A percentile compares a stretch with the other conserved stretches of the same genome.
phyloP scores from a whole-genome alignment of 306 rosid species.

The Ormosia emarginata region DNA sequence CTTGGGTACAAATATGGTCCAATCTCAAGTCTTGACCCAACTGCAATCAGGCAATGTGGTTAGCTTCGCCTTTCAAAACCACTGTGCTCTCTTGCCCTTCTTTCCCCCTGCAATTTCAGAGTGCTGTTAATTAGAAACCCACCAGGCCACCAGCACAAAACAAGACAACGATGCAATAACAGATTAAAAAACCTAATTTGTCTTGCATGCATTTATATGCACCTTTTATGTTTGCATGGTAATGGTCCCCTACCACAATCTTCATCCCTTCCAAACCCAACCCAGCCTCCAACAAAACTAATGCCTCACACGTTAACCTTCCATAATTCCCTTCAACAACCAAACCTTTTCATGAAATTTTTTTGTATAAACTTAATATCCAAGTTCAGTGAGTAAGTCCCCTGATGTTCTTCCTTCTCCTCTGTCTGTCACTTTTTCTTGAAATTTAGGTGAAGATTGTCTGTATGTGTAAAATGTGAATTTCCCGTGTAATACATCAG shows the following conservation, averaged over 20 bases:
- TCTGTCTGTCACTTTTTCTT: constrained; percentile 1
- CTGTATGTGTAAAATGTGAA: constrained; percentile 15
- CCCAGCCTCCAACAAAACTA: constrained; percentile 10
- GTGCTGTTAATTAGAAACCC: constrained; percentile 28
- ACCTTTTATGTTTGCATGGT: constrained; percentile 33
- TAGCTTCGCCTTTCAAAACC: constrained; percentile 3
- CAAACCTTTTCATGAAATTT: background rate
- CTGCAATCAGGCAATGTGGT: background rate
- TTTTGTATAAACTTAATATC: too few relatives aligned
- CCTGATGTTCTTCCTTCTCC: background rate
- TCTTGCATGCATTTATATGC: constrained; percentile 50
- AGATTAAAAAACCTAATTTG: constrained; percentile 38
- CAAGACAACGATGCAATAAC: constrained; percentile 24
- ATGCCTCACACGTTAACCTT: constrained; percentile 16
- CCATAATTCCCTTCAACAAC: constrained; percentile 34
- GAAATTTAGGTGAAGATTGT: background rate
- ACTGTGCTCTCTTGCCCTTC: constrained; percentile 18
- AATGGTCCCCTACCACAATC: constrained; percentile 38
- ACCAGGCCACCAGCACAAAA: background rate
- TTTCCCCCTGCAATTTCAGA: constrained; percentile 12
- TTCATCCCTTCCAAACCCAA: background rate
- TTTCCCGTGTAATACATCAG: constrained; percentile 9
- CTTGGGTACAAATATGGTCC: constrained; percentile 7
- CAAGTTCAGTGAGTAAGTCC: background rate
- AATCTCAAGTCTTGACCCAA: background rate